phyloP scores from a whole-genome alignment of 164 flowering plant genomes.

The Cinnamomum micranthum region DNA sequence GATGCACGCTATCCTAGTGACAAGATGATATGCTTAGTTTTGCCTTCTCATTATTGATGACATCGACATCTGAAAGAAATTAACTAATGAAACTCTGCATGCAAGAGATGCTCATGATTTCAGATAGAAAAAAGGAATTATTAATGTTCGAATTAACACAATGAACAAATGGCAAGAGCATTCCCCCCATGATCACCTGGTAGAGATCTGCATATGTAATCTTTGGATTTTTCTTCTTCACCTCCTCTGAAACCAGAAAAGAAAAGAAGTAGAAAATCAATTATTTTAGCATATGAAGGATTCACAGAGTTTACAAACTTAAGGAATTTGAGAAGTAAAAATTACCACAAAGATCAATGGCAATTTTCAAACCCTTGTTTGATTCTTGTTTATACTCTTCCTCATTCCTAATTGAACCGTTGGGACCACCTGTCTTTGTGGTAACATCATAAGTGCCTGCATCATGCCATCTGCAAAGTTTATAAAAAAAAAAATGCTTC shows the following conservation, averaged over 20 bases:
- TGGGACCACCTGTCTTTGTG: constrained; percentile 90
- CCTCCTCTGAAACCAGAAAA: constrained; percentile 51
- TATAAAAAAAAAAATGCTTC: neutral
- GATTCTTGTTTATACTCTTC: constrained; percentile 69
- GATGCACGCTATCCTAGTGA: no score
- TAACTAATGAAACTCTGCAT: neutral
- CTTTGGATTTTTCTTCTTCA: constrained; percentile 73
- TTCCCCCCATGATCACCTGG: constrained; percentile 47
- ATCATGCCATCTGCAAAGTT: constrained; percentile 81
- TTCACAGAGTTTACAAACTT: neutral
- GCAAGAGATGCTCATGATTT: neutral
- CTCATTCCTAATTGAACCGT: constrained; percentile 82
- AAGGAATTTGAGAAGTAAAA: neutral
- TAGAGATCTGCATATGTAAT: constrained; percentile 86
- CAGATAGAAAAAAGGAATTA: neutral
- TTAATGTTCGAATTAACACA: neutral
- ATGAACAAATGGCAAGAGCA: neutral
- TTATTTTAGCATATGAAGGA: neutral
- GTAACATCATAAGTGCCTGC: constrained; percentile 86
- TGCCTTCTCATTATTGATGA: no score
- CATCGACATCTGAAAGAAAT: neutral
- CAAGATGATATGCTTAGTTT: no score
- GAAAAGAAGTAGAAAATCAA: neutral
- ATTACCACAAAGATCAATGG: constrained; percentile 52
- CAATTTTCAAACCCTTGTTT: constrained; percentile 77